Base-by-base conservation (phyloP, 495 filamentous ascomycete species). In the Schizothecium vesticola region DNA sequence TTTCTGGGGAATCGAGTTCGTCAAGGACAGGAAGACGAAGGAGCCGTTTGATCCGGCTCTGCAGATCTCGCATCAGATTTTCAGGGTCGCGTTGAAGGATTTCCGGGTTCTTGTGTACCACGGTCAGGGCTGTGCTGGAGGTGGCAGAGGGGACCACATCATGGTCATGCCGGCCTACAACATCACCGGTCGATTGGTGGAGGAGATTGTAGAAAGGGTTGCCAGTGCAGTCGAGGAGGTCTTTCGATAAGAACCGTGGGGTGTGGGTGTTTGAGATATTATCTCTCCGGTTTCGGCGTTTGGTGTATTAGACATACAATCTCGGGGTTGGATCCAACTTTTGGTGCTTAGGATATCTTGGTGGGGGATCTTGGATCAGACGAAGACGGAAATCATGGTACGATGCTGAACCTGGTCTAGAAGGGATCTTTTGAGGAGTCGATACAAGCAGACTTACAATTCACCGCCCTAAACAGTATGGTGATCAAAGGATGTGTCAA, bases 21-120 rank as follows among this genome's bases (percentile, higher is more conserved):
- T 88, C 26, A 70, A 73, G 64, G 76, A 85, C 67, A 87, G 82
- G 66, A 63, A 59, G 16, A 80, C 74, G n/a, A 87, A 87, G 69
- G 78, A 81, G 64, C 76, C 84, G 12, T 86, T 88, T 64, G 77
- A 81, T 26, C 70, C 73, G 13, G 71, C 66, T 19, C 22, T 79
- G 33, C 69, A 76, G 29, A 67, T 86, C 22, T 78, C 82, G 1
- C 78, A 76, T 33, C 73, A 74, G 29, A 79, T 92, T 10, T 84
- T 88, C 60, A 80, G 84, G 64, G 79, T 74, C 4, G 86, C 81
- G 0, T 70, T 89, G 59, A 72, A 77, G 3, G 70, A 79, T 0
- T 83, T 86, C 68, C 82, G 82, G 51, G 84, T 95, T 61, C 86
- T 86, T 1, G 69, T 94, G 22, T 94, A 94, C 74, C 85, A 86